A percentile compares a stretch with the other conserved stretches of the same genome.
These are phyloP conservation scores for Eustoma russellianum DNA, from an alignment of 257 asterid species.

Conservation along the genomic window DNA sequence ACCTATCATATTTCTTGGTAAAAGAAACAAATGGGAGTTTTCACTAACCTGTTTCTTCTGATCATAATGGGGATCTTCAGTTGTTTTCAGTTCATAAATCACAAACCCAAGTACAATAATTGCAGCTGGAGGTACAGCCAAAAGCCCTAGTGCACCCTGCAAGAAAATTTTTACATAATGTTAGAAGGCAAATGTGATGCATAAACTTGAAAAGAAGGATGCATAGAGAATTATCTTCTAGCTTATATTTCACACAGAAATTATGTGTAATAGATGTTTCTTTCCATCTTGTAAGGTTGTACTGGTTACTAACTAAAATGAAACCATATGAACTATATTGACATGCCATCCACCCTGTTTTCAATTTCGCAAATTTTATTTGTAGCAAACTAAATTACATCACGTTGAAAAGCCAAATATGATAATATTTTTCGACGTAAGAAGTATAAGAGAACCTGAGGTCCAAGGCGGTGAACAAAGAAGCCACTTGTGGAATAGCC, in stretches of 20 bases:
- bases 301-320: too few relatives aligned
- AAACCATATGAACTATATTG: too few relatives aligned
- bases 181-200: too few relatives aligned
- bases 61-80: constrained; percentile 2
- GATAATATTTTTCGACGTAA: not conserved
- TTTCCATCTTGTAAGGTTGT: too few relatives aligned
- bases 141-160: constrained; percentile 17
- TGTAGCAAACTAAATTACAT: not conserved
- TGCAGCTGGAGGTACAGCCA: constrained; percentile 17
- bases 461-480: constrained; percentile 48
- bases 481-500: constrained; percentile 63
- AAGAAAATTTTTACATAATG: not conserved
- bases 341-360: too few relatives aligned
- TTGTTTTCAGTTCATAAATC: constrained; percentile 13
- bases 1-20: not conserved
- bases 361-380: too few relatives aligned
- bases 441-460: constrained; percentile 39
- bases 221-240: too few relatives aligned
- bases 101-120: constrained; percentile 15
- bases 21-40: not conserved
- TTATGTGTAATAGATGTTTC: too few relatives aligned
- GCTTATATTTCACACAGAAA: too few relatives aligned
- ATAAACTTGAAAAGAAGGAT: too few relatives aligned
- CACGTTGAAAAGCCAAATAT: too few relatives aligned
- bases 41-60: constrained; percentile 15